phyloP scores from a whole-genome alignment of 441 rosid genomes.

The Erysimum cheiri region DNA sequence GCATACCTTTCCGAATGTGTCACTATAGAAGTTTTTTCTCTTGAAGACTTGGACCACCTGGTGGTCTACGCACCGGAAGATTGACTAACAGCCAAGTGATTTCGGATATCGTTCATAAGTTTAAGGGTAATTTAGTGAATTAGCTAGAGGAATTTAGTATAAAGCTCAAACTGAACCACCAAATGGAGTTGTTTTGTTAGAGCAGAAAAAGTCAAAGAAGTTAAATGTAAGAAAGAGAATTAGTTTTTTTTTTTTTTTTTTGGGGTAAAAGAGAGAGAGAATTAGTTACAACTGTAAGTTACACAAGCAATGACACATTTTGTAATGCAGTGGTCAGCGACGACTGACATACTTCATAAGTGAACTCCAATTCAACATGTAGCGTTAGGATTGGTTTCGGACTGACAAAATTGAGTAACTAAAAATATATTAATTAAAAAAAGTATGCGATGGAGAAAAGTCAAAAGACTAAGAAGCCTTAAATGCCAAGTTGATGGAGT shows the following conservation, averaged over 20 bases:
- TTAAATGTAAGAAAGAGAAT: constrained; percentile 14
- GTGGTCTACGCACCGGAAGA: constrained; percentile 1
- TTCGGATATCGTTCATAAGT: neutral
- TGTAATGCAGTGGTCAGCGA: constrained; percentile 31
- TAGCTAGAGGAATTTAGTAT: neutral
- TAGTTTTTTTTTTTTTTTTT: too few species aligned
- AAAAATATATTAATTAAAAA: neutral
- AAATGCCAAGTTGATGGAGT: constrained; percentile 33
- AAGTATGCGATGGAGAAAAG: neutral
- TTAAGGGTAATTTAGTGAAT: neutral
- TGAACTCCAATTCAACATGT: constrained; percentile 30
- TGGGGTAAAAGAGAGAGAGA: too few species aligned
- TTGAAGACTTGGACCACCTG: neutral
- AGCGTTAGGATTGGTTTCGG: constrained; percentile 32
- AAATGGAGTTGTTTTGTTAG: constrained; percentile 18
- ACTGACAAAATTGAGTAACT: constrained; percentile 28
- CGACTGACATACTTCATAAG: constrained; percentile 22
- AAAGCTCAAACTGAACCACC: constrained; percentile 24
- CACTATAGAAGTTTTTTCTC: neutral
- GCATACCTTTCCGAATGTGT: neutral
- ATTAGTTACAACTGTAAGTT: constrained; percentile 30
- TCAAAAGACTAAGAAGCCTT: constrained; percentile 35
- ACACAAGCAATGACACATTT: constrained; percentile 22
- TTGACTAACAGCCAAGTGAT: neutral
- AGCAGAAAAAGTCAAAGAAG: constrained; percentile 13